A percentile compares a stretch with the other conserved stretches of the same genome.
Evolutionary conservation across 306 rosid genomes (phyloP).

Genomic region (Quercus alba): DNA sequence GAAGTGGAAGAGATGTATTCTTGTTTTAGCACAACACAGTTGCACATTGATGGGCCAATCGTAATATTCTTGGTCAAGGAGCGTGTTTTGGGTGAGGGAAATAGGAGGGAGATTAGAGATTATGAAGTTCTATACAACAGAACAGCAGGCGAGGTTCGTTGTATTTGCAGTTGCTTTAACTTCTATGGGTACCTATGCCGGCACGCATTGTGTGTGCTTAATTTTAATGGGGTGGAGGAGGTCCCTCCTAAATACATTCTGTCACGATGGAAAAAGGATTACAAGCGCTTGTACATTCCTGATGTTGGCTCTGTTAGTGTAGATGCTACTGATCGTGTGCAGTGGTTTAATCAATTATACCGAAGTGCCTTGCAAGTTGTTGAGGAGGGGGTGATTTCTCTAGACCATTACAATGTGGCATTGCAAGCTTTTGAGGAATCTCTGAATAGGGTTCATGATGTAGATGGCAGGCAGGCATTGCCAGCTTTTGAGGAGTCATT

Average conservation of each 20-base stretch:
- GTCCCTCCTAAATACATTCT: constrained; percentile 68
- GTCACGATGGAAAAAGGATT: constrained; percentile 88
- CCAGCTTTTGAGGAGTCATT: constrained; percentile 5
- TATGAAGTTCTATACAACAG: constrained; percentile 88
- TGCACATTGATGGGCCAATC: constrained; percentile 75
- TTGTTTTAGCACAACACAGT: constrained; percentile 82
- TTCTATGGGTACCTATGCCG: constrained; percentile 86
- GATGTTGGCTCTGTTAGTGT: constrained; percentile 34
- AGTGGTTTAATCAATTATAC: constrained; percentile 68
- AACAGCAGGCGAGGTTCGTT: constrained; percentile 81
- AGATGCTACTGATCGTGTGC: constrained; percentile 44
- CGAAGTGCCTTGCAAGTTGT: constrained; percentile 80
- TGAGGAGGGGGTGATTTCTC: constrained; percentile 80
- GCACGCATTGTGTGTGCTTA: constrained; percentile 81
- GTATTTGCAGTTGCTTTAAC: constrained; percentile 90
- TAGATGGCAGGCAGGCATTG: constrained; percentile 46
- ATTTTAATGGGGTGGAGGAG: constrained; percentile 93
- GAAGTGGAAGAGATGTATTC: constrained; percentile 96
- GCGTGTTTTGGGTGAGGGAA: constrained; percentile 72
- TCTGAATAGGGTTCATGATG: constrained; percentile 66
- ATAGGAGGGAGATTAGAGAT: constrained; percentile 69
- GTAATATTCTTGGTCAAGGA: constrained; percentile 88
- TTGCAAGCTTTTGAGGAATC: constrained; percentile 80
- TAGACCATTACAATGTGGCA: constrained; percentile 73
- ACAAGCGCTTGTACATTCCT: constrained; percentile 59